Evolutionary conservation across 768 basidiomycete genomes (phyloP), one percentile per base, ranked within the genome.

Genomic region (Lactarius sanguifluus): DNA sequence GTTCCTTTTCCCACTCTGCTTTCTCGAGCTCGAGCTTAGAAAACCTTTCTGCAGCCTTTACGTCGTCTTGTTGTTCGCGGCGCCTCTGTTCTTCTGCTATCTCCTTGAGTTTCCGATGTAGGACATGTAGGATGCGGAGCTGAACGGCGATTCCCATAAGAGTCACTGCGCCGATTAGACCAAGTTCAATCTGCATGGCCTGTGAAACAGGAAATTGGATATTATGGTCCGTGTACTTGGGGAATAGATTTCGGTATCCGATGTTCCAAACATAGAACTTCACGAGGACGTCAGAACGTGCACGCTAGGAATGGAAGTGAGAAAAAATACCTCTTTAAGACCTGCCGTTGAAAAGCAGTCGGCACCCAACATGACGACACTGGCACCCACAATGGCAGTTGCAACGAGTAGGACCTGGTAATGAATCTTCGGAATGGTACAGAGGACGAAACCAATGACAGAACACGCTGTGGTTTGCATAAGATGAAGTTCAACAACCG

Each of bases 201-300:
- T 95, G 94, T 5, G 90, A 84, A 61, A 96, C 86, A 36, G 94
- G 93, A 73, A 91, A 96, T 59, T 83, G 78, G 65, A 91, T 91
- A 66, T 83, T 80, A 71, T 86, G 83, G 61, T 79, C 77, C 25
- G 81, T 78, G 71, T 87, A 94, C 71, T 90, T 91, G 12, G 91
- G 87, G 76, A 95, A 98, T 34, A 98, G 77, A 5, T 79, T 72
- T 2, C 79, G 82, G 78, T 95, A 97, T 47, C 96, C 96, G 60
- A 98, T 80, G 75, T 97, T 98, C 88, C 91, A 97, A 59, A 97
- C 81, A 77, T 97, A 98, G 78, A 97, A 97, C 92, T 96, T 65
- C 30, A 36, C 50, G 62, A 67, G 71, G 59, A 34, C 12, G 7
- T 55, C 9, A 62, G 50, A 72, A 67, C 64, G 50, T 59, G 30